Evolutionary conservation across 495 filamentous ascomycete genomes (phyloP), one percentile per base, ranked within the genome.

Genomic region (Penicillium ochrochloron): DNA sequence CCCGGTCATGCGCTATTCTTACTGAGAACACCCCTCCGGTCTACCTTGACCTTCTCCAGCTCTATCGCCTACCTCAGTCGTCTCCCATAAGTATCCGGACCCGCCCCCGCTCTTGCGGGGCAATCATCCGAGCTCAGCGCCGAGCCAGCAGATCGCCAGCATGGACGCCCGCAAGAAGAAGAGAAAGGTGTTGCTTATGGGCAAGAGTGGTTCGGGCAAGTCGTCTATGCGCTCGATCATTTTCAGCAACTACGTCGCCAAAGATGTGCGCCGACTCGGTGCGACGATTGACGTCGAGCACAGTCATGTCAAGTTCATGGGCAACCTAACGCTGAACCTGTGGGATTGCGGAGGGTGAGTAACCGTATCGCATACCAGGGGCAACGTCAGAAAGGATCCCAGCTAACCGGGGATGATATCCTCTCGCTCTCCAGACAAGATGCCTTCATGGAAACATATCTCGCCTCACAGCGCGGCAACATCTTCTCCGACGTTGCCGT

Each of bases 271-370:
- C 29, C 83, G 95, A 33, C 79, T 99, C 64, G 95, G 94, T 53
- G 95, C 95, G n/a, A 99, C 95, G 5, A 97, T 99, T 73, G 95
- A 98, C 76, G 94, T 99, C 55, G 95, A 99, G 80, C 90, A 97
- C 67, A 97, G 92, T 51, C 93, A 97, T 78, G 93, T 98, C 78
- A 94, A 96, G 76, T 99, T 99, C 78, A 89, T 99, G 75, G 95
- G 95, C 31, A 98, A 97, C 73, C 83, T 99, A 52, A 97, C 94
- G 35, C 84, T 99, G 61, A 98, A 99, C 78, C 86, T 99, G 15
- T 99, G 95, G 95, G 95, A 99, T 77, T 99, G 95, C 74, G 95
- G 95, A 78, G 91, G 91, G 89, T 91, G 60, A 75, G 86, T 67
- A 8, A 59, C 60, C 23, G 48, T 52, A 25, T 52, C 48, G 48